Conservation (phyloP, 108 stramenopile species). For the Aurantiochytrium sp. region DNA sequence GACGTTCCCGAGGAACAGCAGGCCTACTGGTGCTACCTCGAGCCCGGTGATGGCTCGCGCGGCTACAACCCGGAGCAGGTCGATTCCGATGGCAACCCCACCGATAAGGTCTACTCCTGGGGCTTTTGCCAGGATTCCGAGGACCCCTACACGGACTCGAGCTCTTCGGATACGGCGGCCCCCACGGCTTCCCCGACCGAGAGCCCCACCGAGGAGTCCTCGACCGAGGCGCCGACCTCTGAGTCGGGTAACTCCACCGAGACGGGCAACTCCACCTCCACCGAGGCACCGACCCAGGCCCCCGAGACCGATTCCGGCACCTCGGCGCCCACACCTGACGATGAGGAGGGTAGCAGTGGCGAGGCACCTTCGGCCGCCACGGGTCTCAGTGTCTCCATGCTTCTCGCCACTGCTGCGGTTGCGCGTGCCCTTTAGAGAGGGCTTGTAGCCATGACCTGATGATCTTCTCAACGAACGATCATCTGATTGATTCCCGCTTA, state of each 20-base stretch:
- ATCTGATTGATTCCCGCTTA: too few species aligned
- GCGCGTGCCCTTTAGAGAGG: not conserved
- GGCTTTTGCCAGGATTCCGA: not conserved
- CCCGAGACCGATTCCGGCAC: not conserved
- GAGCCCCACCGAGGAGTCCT: not conserved
- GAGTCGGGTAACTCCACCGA: not conserved
- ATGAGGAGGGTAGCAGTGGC: not conserved
- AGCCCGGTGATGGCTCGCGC: not conserved
- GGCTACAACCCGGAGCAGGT: not conserved
- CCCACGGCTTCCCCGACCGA: not conserved
- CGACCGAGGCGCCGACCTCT: not conserved
- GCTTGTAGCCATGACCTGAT: too few species aligned
- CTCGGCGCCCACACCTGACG: not conserved
- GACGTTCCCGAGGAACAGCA: not conserved
- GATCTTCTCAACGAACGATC: too few species aligned
- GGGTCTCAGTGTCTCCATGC: not conserved
- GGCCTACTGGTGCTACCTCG: not conserved
- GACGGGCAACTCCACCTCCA: not conserved
- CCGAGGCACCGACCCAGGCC: not conserved
- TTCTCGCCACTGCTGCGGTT: slow-evolving; percentile 2
- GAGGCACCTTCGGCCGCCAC: not conserved
- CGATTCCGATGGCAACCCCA: not conserved
- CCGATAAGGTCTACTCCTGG: not conserved
- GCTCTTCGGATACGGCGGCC: not conserved
- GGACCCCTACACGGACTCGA: not conserved